phyloP scores from a whole-genome alignment of 176 grass and related monocot genomes.

The Lolium perenne region DNA sequence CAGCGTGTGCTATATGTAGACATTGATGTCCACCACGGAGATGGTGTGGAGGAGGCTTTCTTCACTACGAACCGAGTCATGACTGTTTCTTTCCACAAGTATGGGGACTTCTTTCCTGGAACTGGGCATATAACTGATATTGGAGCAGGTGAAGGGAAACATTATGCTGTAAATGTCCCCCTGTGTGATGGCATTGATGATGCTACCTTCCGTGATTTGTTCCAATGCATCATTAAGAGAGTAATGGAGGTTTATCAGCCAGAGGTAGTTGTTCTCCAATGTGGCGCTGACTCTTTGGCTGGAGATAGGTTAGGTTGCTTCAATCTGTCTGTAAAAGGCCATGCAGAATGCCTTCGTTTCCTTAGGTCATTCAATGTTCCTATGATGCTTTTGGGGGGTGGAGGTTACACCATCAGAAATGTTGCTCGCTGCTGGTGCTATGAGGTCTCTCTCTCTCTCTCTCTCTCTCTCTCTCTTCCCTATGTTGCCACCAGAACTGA shows the following conservation, averaged over 20 bases:
- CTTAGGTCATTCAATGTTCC: conserved; percentile 90
- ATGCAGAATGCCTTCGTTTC: conserved; percentile 88
- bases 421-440: conserved; percentile 97
- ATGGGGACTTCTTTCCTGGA: conserved; percentile 91
- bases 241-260: conserved; percentile 91
- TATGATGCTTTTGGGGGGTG: conserved; percentile 90
- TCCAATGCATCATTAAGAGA: conserved; percentile 76
- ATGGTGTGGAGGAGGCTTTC: conserved; percentile 95
- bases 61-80: conserved; percentile 93
- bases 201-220: conserved; percentile 68
- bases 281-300: conserved; percentile 86
- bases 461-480: conserved; percentile 25
- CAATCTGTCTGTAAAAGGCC: conserved; percentile 89
- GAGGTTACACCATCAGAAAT: conserved; percentile 93
- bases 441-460: conserved; percentile 63
- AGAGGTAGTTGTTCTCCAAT: conserved; percentile 89
- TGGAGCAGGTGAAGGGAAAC: conserved; percentile 68
- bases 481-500: conserved; percentile 29
- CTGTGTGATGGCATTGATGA: conserved; percentile 94
- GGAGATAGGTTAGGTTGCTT: conserved; percentile 95
- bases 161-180: conserved; percentile 90
- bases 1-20: conserved; percentile 93
- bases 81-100: conserved; percentile 97
- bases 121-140: conserved; percentile 81
- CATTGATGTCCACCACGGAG: conserved; percentile 98